Evolutionary conservation across 2,329 filamentous ascomycete genomes (phyloP).

Genomic region (Colletotrichum lentis): DNA sequence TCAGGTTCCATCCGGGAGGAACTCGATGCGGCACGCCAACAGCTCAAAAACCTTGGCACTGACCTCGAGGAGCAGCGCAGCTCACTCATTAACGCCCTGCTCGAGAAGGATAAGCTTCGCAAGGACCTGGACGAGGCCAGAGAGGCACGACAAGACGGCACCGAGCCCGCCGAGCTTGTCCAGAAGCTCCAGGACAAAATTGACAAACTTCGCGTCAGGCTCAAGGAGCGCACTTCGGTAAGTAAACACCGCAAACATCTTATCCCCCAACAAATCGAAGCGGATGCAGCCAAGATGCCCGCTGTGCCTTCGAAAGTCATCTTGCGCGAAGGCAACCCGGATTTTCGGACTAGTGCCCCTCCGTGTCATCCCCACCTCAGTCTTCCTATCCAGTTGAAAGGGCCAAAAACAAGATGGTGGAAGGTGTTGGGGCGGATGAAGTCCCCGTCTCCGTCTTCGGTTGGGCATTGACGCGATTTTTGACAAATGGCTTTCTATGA

Average conservation of each 20-base stretch:
- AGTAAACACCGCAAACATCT: constrained; percentile 46
- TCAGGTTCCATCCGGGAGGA: constrained; percentile 66
- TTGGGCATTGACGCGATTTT: constrained; percentile 4
- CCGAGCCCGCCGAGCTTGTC: constrained; percentile 49
- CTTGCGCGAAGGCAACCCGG: constrained; percentile 29
- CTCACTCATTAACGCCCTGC: constrained; percentile 66
- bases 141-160: constrained; percentile 48
- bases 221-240: constrained; percentile 68
- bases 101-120: constrained; percentile 67
- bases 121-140: constrained; percentile 60
- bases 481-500: not conserved
- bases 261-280: not conserved
- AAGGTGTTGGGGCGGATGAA: constrained; percentile 3
- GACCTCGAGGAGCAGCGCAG: constrained; percentile 66
- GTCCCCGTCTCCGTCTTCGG: not conserved
- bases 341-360: constrained; percentile 6
- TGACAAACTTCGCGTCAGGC: constrained; percentile 64
- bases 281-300: not conserved
- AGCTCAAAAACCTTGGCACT: constrained; percentile 57
- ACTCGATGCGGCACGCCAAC: constrained; percentile 62
- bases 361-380: constrained; percentile 7
- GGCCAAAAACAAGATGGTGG: constrained; percentile 13
- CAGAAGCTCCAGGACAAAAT: constrained; percentile 61
- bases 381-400: not conserved
- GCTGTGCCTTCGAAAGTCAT: constrained; percentile 16